Conservation (phyloP, 179 eudicot genomes). For the Dionaea muscipula region DNA sequence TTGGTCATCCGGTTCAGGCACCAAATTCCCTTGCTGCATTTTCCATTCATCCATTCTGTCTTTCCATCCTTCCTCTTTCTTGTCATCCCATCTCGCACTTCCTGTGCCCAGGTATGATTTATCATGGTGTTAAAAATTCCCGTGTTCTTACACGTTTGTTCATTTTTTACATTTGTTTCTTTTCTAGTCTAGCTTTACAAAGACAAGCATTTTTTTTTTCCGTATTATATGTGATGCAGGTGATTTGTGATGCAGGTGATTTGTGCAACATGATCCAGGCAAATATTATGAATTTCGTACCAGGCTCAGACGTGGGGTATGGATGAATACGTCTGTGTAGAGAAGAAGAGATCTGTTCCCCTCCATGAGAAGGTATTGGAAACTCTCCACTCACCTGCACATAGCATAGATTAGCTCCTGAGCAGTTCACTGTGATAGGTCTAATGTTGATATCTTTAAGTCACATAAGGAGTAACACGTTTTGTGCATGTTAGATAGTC, state of each 20-base stretch:
- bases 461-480: too few species aligned
- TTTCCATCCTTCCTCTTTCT: constrained; percentile 80
- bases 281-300: background rate
- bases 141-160: too few species aligned
- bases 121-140: background rate
- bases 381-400: constrained; percentile 87
- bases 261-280: background rate
- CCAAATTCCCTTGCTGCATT: constrained; percentile 72
- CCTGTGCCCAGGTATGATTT: constrained; percentile 27
- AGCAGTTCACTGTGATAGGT: too few species aligned
- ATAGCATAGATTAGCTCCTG: background rate
- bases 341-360: constrained; percentile 33
- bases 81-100: constrained; percentile 80
- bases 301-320: constrained; percentile 47
- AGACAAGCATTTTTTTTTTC: too few species aligned
- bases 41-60: constrained; percentile 91
- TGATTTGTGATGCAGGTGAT: background rate
- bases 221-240: too few species aligned
- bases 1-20: constrained; percentile 48
- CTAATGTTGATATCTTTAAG: too few species aligned
- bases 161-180: too few species aligned
- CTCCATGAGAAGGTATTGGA: constrained; percentile 42
- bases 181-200: too few species aligned
- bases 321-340: constrained; percentile 75
- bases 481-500: too few species aligned